phyloP scores from a whole-genome alignment of 1,284 basidiomycete species.

The Puccinia novopanici region DNA sequence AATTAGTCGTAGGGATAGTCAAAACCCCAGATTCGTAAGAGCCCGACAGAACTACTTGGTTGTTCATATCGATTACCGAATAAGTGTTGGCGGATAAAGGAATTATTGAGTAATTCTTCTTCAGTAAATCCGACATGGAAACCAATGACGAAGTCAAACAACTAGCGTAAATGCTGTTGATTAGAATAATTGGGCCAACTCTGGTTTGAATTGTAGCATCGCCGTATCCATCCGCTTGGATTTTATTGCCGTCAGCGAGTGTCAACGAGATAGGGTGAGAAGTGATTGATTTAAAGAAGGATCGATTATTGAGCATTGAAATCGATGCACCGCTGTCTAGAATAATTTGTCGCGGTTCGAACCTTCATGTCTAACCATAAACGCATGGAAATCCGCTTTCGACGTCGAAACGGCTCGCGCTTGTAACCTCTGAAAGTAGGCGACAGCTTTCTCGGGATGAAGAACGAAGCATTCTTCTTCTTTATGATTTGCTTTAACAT shows the following conservation, averaged over 20 bases:
- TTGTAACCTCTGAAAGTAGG: conserved; percentile 1
- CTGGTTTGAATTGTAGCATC: background rate
- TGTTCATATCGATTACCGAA: background rate
- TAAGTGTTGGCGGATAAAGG: background rate
- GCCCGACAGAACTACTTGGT: too few species aligned
- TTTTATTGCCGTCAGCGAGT: background rate
- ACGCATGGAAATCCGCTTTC: background rate
- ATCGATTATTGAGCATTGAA: background rate
- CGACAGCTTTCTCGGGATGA: background rate
- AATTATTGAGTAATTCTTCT: background rate
- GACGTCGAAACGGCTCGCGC: background rate
- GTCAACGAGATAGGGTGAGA: background rate
- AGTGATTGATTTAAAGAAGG: background rate
- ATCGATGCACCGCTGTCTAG: background rate
- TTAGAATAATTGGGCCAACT: background rate
- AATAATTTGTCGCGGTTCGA: background rate
- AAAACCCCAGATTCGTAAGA: background rate
- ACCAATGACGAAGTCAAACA: background rate
- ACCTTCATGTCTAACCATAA: background rate
- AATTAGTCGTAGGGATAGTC: background rate
- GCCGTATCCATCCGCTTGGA: background rate
- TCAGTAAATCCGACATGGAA: background rate
- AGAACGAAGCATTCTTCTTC: background rate
- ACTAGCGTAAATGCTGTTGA: background rate
- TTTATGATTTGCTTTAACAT: background rate